Evolutionary conservation across 192 early-diverging fungal genomes (phyloP), one percentile per base, ranked within the genome.

Genomic region (Coemansia umbellata): DNA sequence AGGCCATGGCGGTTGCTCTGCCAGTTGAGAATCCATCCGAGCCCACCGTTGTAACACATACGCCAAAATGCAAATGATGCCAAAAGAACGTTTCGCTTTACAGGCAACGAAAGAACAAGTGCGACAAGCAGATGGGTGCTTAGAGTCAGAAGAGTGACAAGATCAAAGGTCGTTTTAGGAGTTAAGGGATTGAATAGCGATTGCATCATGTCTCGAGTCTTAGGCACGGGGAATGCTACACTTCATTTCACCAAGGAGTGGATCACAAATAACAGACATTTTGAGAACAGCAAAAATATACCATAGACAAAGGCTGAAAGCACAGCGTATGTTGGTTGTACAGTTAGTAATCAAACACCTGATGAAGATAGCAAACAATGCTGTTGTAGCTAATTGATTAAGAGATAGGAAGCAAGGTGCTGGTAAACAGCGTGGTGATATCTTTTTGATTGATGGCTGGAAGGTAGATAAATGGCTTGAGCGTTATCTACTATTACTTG

Each of bases 61-160:
- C 95, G 83, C 93, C 93, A 97, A 57, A 90, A 90, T 7, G 87
- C 45, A 69, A 94, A 94, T 13, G 91, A 59, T 5, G 78, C 60
- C 47, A 95, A 39, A 63, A 92, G 90, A 24, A 90, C 44, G 48
- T 55, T 69, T 30, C 78, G 83, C 49, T 74, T 76, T 56, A 75
- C 52, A 3, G 53, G 69, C 42, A 79, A 44, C 26, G 85, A 80
- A 58, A 88, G 58, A 8, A 80, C 48, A 30, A 92, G 82, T 52
- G 89, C 85, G 31, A 89, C 55, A n/a, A 79, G 40, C 55, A 89
- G 73, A 47, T 88, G 80, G 13, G 81, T 47, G 21, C 79, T 78
- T 60, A 92, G 85, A 17, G 82, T 79, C 32, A 60, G 72, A 33
- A 91, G 53, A 9, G 84, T 89, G 26, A 85, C 19, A 31, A 80